Percentiles rank a stretch among this genome's conserved stretches.
phyloP scores from a whole-genome alignment of 2,329 filamentous ascomycete species.

The Nemania sp. region DNA sequence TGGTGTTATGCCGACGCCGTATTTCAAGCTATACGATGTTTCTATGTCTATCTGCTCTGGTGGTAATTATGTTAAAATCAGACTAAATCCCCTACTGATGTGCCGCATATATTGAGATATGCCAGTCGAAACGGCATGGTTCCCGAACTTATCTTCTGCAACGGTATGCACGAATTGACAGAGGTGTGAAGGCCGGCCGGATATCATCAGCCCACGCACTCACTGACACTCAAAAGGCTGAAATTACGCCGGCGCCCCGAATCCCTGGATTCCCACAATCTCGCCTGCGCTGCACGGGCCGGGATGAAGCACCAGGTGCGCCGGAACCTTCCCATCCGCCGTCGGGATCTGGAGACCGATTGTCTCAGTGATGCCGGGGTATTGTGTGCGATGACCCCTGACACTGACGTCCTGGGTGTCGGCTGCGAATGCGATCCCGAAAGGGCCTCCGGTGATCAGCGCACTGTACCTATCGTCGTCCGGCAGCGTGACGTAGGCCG shows the following conservation, averaged over 20 bases:
- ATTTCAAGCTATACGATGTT: too few species aligned
- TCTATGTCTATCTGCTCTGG: too few species aligned
- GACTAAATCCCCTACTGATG: too few species aligned
- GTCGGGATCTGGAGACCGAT: slow-evolving; percentile 46
- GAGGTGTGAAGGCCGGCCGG: too few species aligned
- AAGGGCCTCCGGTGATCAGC: slow-evolving; percentile 45
- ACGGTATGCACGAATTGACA: too few species aligned
- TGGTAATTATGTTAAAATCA: too few species aligned
- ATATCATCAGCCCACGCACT: too few species aligned
- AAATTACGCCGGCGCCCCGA: slow-evolving; percentile 12
- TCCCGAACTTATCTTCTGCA: too few species aligned
- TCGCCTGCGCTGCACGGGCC: slow-evolving; percentile 43
- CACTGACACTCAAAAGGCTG: too few species aligned
- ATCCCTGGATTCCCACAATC: slow-evolving; percentile 29
- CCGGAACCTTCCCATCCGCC: slow-evolving; percentile 40
- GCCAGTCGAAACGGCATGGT: too few species aligned
- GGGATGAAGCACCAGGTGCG: slow-evolving; percentile 46
- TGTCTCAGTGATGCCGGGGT: slow-evolving; percentile 46
- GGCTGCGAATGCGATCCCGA: slow-evolving; percentile 48
- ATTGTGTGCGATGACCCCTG: slow-evolving; percentile 48
- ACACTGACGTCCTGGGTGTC: slow-evolving; percentile 47
- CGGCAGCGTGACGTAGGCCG: slow-evolving; percentile 49
- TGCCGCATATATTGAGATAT: too few species aligned
- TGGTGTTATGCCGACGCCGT: too few species aligned
- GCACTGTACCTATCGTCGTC: slow-evolving; percentile 41